A percentile compares a stretch with the other conserved stretches of the same genome.
These are phyloP conservation scores for Crithidia fasciculata DNA, from an alignment of 208 protist species.

Conservation along the genomic window DNA sequence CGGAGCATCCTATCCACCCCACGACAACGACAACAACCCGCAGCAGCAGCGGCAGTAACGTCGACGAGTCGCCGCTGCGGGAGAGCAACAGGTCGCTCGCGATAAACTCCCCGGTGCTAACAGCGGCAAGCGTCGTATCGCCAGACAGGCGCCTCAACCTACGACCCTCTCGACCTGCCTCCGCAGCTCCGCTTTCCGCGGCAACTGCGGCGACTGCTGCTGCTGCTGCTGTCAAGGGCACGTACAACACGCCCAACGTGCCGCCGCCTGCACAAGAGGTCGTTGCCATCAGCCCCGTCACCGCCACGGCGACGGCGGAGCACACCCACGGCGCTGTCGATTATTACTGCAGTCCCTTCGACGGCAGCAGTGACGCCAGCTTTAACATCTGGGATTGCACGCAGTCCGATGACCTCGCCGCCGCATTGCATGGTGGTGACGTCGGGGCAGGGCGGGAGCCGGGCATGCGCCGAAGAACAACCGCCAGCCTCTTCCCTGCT, in stretches of 20 bases:
- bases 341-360: neutral
- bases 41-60: neutral
- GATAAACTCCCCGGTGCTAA: neutral
- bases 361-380: neutral
- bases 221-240: neutral
- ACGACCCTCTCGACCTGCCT: neutral
- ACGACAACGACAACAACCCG: neutral
- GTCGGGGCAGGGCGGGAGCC: no score
- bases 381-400: constrained; percentile 22
- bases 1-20: no score
- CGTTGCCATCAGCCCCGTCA: neutral
- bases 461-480: no score
- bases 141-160: neutral
- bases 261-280: neutral
- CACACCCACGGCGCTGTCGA: neutral
- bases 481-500: no score
- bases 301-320: neutral
- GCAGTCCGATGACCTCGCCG: constrained; percentile 3
- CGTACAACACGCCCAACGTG: neutral
- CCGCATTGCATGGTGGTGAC: neutral
- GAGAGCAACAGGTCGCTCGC: neutral
- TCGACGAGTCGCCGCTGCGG: neutral
- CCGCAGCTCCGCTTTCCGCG: neutral
- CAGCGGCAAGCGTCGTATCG: neutral
- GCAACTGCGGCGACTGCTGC: neutral